phyloP scores from a whole-genome alignment of 257 asterid species.

The Leptodermis oblonga region DNA sequence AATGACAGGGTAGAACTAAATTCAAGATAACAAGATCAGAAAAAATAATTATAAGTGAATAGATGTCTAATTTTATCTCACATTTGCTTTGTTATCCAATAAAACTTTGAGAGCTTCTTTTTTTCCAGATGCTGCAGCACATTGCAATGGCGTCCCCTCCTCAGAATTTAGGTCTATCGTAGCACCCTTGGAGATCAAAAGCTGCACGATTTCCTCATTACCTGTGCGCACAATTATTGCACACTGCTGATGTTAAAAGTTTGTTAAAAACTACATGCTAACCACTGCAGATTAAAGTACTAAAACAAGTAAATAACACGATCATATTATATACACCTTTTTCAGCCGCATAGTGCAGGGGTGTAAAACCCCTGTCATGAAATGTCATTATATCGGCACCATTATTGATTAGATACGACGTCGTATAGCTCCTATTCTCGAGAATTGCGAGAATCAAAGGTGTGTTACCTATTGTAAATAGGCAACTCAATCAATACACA shows the following conservation, averaged over 20 bases:
- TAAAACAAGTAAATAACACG: no score
- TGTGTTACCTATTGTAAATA: slow-evolving; percentile 3
- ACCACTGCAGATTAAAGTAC: no score
- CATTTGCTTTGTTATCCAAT: slow-evolving; percentile 3
- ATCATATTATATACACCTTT: slow-evolving; percentile 1
- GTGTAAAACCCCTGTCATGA: background rate
- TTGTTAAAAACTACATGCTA: no score
- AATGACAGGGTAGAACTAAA: no score
- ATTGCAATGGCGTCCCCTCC: background rate
- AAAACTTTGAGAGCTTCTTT: background rate
- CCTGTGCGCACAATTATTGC: background rate
- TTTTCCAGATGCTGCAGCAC: slow-evolving; percentile 1
- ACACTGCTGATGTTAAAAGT: no score
- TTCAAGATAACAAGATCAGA: background rate
- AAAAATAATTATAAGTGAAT: background rate
- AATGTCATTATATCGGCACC: background rate
- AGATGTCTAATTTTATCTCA: no score
- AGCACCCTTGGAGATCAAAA: slow-evolving; percentile 7
- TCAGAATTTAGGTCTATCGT: background rate
- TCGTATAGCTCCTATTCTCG: background rate
- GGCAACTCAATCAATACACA: background rate
- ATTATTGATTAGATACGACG: background rate
- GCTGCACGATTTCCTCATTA: background rate
- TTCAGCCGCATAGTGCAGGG: background rate
- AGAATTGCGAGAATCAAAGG: background rate